Conservation (phyloP, 257 asterid genomes). For the Gentiana macrophylla region DNA sequence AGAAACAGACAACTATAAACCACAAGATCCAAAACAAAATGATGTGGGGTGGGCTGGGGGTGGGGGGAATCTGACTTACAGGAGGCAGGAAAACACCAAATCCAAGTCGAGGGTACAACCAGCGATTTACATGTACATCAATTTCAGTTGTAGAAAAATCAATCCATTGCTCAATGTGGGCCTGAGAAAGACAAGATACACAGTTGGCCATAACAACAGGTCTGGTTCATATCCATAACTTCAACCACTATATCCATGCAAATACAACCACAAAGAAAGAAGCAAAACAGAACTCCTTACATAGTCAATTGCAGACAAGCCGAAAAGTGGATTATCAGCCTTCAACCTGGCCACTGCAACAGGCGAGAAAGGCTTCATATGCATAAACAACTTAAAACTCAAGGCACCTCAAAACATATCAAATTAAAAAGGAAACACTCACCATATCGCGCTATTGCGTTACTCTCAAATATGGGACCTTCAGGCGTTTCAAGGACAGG, state of each 20-base stretch:
- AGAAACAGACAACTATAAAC: too few relatives aligned
- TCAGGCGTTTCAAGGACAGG: constrained; percentile 95
- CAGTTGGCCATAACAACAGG: background rate
- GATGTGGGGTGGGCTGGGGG: too few relatives aligned
- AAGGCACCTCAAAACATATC: too few relatives aligned
- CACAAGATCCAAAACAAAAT: too few relatives aligned
- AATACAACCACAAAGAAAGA: background rate
- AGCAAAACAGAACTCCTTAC: constrained; percentile 28
- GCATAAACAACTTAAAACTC: background rate
- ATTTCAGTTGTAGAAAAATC: constrained; percentile 66
- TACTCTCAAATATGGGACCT: constrained; percentile 84
- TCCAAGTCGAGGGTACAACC: constrained; percentile 67
- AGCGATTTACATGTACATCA: constrained; percentile 30
- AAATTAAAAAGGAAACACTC: constrained; percentile 1
- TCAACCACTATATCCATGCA: too few relatives aligned
- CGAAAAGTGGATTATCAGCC: constrained; percentile 42
- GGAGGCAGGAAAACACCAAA: constrained; percentile 32
- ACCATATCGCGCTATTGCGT: constrained; percentile 95
- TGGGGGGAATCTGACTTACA: constrained; percentile 18
- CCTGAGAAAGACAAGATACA: constrained; percentile 25
- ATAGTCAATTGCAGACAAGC: constrained; percentile 65
- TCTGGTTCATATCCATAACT: too few relatives aligned
- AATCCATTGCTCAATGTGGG: constrained; percentile 70
- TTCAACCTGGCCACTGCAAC: constrained; percentile 47
- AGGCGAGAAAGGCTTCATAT: background rate